Evolutionary conservation across 495 filamentous ascomycete genomes (phyloP), one percentile per base, ranked within the genome.

Genomic region (Penicillium lividum): DNA sequence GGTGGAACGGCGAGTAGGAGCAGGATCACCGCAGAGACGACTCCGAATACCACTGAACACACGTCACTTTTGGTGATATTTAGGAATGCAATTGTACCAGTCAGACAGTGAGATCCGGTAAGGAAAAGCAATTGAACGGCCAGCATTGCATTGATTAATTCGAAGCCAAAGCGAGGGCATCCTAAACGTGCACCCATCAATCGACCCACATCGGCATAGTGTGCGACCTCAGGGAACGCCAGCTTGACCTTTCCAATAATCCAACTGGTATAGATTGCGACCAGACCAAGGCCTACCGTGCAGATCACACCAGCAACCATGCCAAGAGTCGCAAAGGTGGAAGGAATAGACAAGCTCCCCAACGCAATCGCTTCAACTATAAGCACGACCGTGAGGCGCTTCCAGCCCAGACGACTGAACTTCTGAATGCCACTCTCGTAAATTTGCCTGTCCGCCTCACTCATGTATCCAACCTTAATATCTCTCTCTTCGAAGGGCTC

Each of bases 211-310:
- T 91, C 86, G 28, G 84, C 81, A 53, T 89, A 86, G 64, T 84
- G 79, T 55, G 80, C 67, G 13, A 90, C 79, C n/a, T 84, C 68
- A 3, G 87, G 87, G 66, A 82, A 84, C 53, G 76, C 78, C 45
- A 85, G 43, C 67, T 88, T 88, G 59, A 91, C 82, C 66, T 89
- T 84, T 33, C 84, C 86, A 59, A 90, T 77, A 46, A 89, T 76
- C 55, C 84, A 88, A 62, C 84, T 84, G 34, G 85, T 87, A 70
- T 90, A 91, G 51, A 84, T 84, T 44, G 87, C 84, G 28, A 87
- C 57, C 18, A 88, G 56, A 10, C 87, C 88, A 5, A 88, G 54
- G 27, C 70, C 63, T 31, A 87, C 63, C 10, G 80, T 77, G 52
- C 82, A 70, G 51, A 87, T 74, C n/a, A 77, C 67, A 38, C 68